These are phyloP conservation scores for Chlamydomonas urium DNA, from an alignment of 139 green algal species.

Conservation along the genomic window DNA sequence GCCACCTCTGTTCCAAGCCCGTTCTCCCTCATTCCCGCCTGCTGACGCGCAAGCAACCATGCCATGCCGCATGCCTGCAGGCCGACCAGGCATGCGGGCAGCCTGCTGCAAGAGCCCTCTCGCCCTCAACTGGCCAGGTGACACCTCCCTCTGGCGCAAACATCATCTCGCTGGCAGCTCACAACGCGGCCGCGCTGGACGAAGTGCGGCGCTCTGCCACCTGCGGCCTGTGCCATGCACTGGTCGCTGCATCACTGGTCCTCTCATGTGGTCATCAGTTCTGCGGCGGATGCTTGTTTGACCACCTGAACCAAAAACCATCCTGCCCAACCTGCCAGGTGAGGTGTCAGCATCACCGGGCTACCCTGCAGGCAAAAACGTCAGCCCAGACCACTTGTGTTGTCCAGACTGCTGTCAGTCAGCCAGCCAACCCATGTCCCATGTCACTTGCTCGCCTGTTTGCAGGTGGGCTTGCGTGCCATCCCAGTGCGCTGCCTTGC, in stretches of 20 bases:
- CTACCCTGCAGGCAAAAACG: neutral
- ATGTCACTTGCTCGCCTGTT: neutral
- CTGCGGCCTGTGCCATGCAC: slow-evolving; percentile 28
- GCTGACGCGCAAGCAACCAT: no score
- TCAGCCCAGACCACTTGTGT: neutral
- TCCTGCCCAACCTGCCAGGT: slow-evolving; percentile 41
- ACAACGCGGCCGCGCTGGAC: no score
- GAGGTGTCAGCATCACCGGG: neutral
- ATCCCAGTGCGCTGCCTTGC: slow-evolving; percentile 40
- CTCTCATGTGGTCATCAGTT: slow-evolving; percentile 40
- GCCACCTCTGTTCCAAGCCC: no score
- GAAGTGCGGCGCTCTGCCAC: no score
- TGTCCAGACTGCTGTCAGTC: neutral
- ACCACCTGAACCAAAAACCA: slow-evolving; percentile 24
- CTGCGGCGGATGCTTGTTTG: slow-evolving; percentile 41
- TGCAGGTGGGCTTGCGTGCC: slow-evolving; percentile 34
- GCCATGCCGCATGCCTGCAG: no score
- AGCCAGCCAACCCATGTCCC: neutral
- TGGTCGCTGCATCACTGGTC: slow-evolving; percentile 27
- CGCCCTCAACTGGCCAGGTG: no score
- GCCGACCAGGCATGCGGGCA: no score
- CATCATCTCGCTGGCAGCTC: no score
- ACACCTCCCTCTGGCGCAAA: no score
- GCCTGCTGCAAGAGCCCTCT: no score
- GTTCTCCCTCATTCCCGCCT: no score